Evolutionary conservation across 768 basidiomycete genomes (phyloP), one percentile per base, ranked within the genome.

Genomic region (Piloderma croceum): DNA sequence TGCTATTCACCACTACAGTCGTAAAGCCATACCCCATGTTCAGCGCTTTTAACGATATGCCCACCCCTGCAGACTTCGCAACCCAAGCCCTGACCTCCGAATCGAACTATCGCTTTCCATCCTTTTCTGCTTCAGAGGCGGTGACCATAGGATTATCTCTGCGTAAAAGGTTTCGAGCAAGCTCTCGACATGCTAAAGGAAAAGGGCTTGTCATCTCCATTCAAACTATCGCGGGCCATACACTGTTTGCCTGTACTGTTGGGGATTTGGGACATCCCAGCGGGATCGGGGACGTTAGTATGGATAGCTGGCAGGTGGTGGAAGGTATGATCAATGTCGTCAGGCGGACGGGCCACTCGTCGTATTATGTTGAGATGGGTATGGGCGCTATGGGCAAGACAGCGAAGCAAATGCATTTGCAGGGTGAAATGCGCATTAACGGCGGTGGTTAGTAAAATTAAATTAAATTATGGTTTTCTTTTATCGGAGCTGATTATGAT

Each of bases 351-450:
- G 86, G 88, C 2, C 88, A 90, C 56, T 86, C 85, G 6, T 87
- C 81, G 49, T 90, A 70, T 59, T 90, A 90, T 58, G 83, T 90
- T 7, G 87, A 90, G 56, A 89, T 88, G 55, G 83, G 85, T 5
- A 87, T 87, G 78, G 77, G 74, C 35, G 87, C 87, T 3, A 82
- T 84, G 80, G 82, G 83, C 13, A 87, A 83, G 62, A 80, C 79
- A 5, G 71, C 81, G 27, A 76, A 76, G 49, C 81, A 87, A 50
- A 69, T 83, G 64, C 85, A 81, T 4, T 68, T 83, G 24, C 77
- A 81, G 41, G 71, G 69, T 12, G 81, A 87, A 40, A 68, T 73
- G 47, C 65, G 74, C 22, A 71, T 87, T 32, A 74, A 76, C 43
- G 88, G 88, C 36, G 88, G 88, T 63, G 88, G 88, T 90, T 48